Evolutionary conservation across 2,329 filamentous ascomycete species (phyloP), one percentile per base, ranked within the genome.

Genomic region (Hortaea sp.): DNA sequence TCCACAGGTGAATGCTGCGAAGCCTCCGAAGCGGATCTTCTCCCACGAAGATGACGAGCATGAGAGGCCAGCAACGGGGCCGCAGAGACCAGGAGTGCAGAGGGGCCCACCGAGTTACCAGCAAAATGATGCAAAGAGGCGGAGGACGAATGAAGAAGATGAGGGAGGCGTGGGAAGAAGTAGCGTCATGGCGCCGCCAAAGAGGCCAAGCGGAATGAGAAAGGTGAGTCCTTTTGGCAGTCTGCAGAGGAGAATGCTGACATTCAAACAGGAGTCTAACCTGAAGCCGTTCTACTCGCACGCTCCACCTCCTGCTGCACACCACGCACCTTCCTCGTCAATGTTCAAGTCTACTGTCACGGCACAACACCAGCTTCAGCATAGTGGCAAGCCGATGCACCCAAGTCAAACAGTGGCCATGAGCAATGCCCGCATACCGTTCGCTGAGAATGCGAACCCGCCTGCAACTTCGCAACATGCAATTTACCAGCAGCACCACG

Each of bases 391-490:
- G 38, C 57, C 55, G n/a, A 52, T 50, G 29, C 82, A 88, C 57
- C 84, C 85, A 1, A 71, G 88, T 59, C 87, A 92, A 56, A 88
- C 90, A 79, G 79, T 84, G n/a, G 85, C 90, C 61, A 82, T 90
- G 49, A 85, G 87, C 6, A 94, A 85, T 66, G 85, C 81, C n/a
- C 81, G 84, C 29, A 95, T 95, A 55, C 85, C 88, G 2, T 95
- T 95, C 61, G 88, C 88, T 5, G 78, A 89, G 13, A 80, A 79
- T 49, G 70, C 76, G 6, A 82, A 77, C 54, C 70, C 75, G 6
- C 54, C 62, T 6, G 57, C 53, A 2, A 46, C 49, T 28, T 45
- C 29, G 11, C 46, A 42, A 11, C 52, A 40, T 43, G 49, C 37
- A 46, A 49, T 31, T 29, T 44, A 54, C 20, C 49, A 51, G 32